Evolutionary conservation across 768 basidiomycete species (phyloP).

Genomic region (Suillus spraguei): DNA sequence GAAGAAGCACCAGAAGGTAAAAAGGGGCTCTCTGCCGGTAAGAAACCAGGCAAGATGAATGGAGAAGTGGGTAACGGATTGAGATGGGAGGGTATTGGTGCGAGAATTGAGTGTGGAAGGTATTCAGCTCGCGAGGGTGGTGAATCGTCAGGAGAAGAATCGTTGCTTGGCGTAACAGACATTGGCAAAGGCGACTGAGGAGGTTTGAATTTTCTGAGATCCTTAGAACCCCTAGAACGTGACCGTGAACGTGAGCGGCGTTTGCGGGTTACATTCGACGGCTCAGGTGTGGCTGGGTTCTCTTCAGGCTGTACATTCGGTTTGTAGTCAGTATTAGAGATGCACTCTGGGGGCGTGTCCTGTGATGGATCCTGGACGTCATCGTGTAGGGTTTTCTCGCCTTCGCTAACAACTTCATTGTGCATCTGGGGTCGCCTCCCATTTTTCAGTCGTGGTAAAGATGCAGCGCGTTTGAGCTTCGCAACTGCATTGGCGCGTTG

Average conservation of each 20-base stretch:
- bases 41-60: slow-evolving; percentile 48
- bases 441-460: slow-evolving; percentile 89
- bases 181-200: slow-evolving; percentile 49
- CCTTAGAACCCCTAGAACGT: slow-evolving; percentile 62
- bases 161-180: slow-evolving; percentile 51
- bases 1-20: slow-evolving; percentile 69
- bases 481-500: slow-evolving; percentile 88
- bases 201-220: slow-evolving; percentile 61
- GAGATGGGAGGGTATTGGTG: slow-evolving; percentile 60
- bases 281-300: slow-evolving; percentile 40
- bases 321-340: slow-evolving; percentile 25
- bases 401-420: slow-evolving; percentile 79
- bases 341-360: slow-evolving; percentile 14
- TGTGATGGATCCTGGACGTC: slow-evolving; percentile 33
- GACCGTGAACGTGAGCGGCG: slow-evolving; percentile 75
- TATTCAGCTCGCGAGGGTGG: slow-evolving; percentile 32
- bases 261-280: slow-evolving; percentile 48
- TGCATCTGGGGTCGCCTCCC: slow-evolving; percentile 89
- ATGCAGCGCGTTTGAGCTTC: slow-evolving; percentile 90
- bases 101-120: slow-evolving; percentile 39
- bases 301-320: slow-evolving; percentile 31
- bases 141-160: slow-evolving; percentile 71
- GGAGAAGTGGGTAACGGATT: slow-evolving; percentile 46
- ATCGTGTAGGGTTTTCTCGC: slow-evolving; percentile 57
- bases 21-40: slow-evolving; percentile 54